A percentile compares a stretch with the other conserved stretches of the same genome.
Conservation (phyloP, 2,329 filamentous ascomycete species). For the Fusarium sp. region DNA sequence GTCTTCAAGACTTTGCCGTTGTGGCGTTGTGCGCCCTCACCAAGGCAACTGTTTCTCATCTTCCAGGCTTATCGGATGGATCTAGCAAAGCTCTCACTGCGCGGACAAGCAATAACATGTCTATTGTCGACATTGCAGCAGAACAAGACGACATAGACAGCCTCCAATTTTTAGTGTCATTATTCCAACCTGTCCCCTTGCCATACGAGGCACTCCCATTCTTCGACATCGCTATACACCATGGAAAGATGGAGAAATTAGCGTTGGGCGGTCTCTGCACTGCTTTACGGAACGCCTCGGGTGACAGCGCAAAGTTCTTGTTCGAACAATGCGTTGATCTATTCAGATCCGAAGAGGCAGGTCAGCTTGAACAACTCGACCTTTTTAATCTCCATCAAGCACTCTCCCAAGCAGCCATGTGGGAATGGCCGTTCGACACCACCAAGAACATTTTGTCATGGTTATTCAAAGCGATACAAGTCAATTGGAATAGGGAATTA, state of each 20-base stretch:
- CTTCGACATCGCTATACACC: background rate
- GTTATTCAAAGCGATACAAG: background rate
- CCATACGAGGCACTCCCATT: rapidly evolving
- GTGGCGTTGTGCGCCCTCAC: background rate
- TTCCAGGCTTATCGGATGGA: background rate
- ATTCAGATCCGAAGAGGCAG: background rate
- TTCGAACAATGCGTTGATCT: background rate
- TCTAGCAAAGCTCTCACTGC: background rate
- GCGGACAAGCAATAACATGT: background rate
- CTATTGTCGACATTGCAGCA: background rate
- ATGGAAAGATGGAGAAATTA: background rate
- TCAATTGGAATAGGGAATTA: background rate
- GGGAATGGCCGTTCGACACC: background rate
- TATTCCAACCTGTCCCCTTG: rapidly evolving
- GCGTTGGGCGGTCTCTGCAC: background rate
- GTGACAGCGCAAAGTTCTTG: background rate
- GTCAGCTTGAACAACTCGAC: background rate
- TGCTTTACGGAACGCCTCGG: background rate
- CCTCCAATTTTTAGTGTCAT: rapidly evolving
- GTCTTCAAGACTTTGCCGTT: background rate
- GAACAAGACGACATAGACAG: rapidly evolving
- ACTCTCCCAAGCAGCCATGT: background rate
- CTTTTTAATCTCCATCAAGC: background rate
- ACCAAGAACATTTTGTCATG: background rate
- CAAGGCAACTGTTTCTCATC: background rate